Percentiles rank a stretch among this genome's conserved stretches.
Evolutionary conservation across 768 basidiomycete genomes (phyloP).

Genomic region (Kwoniella botswanensis): DNA sequence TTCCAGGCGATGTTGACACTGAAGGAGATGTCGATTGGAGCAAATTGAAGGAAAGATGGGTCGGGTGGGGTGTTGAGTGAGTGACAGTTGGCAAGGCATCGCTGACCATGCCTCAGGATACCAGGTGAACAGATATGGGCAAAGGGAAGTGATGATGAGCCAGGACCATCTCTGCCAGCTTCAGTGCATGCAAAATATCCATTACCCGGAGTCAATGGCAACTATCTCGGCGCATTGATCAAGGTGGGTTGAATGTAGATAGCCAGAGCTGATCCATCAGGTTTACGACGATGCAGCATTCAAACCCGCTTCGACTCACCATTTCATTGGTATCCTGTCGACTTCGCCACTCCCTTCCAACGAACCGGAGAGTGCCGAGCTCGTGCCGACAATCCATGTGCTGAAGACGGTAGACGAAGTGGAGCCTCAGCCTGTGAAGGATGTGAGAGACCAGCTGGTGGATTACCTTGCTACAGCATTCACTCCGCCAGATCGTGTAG

Average conservation of each 20-base stretch:
- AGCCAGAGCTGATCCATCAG: slow-evolving; percentile 18
- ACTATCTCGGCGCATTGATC: slow-evolving; percentile 54
- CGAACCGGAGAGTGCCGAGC: slow-evolving; percentile 21
- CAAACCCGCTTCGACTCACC: slow-evolving; percentile 48
- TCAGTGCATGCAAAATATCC: slow-evolving; percentile 48
- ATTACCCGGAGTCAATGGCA: slow-evolving; percentile 24
- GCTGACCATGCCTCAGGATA: slow-evolving; percentile 34
- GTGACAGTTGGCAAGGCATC: slow-evolving; percentile 13
- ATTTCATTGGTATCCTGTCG: slow-evolving; percentile 53
- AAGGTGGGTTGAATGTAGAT: slow-evolving; percentile 36
- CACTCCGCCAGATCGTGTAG: slow-evolving; percentile 38
- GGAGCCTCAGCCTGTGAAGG: neutral
- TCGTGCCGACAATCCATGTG: slow-evolving; percentile 53
- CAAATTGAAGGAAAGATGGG: slow-evolving; percentile 53
- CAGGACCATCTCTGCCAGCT: slow-evolving; percentile 17
- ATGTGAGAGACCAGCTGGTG: slow-evolving; percentile 34
- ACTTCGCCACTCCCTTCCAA: slow-evolving; percentile 44
- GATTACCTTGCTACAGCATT: slow-evolving; percentile 44
- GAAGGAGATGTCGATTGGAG: slow-evolving; percentile 39
- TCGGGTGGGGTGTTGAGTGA: slow-evolving; percentile 57
- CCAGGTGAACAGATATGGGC: slow-evolving; percentile 52
- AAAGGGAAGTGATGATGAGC: neutral
- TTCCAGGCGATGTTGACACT: slow-evolving; percentile 27
- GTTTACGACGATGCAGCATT: slow-evolving; percentile 52
- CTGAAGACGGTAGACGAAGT: slow-evolving; percentile 16